Conservation (phyloP, 208 protist genomes). For the Kentomonas sorsogonicus region DNA sequence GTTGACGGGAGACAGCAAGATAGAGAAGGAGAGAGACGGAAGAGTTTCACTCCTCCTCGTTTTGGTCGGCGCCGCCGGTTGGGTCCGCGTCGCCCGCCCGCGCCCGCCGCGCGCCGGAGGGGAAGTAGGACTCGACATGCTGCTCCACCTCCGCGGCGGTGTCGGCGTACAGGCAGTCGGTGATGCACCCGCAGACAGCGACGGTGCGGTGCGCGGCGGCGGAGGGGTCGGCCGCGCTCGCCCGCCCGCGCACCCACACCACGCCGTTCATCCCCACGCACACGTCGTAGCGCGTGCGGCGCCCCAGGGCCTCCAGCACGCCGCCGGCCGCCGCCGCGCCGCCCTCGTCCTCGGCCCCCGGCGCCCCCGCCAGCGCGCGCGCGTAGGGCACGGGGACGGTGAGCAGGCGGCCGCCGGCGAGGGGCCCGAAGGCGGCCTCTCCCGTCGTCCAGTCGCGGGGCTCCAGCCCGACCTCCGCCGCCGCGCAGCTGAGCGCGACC, state of each 20-base stretch:
- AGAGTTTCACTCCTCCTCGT: too few species aligned
- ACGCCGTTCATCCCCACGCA: slow-evolving; percentile 74
- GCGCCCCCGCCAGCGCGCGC: slow-evolving; percentile 44
- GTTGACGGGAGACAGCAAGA: too few species aligned
- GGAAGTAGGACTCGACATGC: slow-evolving; percentile 69
- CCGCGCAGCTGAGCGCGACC: slow-evolving; percentile 68
- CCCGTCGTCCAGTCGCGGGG: slow-evolving; percentile 81
- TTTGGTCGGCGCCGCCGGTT: too few species aligned
- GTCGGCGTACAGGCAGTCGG: slow-evolving; percentile 62
- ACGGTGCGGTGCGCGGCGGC: slow-evolving; percentile 57
- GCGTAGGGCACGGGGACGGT: slow-evolving; percentile 60
- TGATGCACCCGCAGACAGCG: slow-evolving; percentile 64
- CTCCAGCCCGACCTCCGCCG: slow-evolving; percentile 58
- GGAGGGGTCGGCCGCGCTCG: slow-evolving; percentile 31
- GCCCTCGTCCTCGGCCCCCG: slow-evolving; percentile 7
- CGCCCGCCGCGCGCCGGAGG: too few species aligned
- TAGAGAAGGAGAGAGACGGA: too few species aligned
- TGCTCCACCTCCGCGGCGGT: slow-evolving; percentile 64
- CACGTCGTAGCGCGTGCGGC: slow-evolving; percentile 65
- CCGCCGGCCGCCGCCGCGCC: slow-evolving; percentile 8
- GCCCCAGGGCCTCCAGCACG: slow-evolving; percentile 54
- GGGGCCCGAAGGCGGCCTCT: slow-evolving; percentile 69
- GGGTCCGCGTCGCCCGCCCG: too few species aligned
- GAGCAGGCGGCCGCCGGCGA: slow-evolving; percentile 63
- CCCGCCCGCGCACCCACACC: slow-evolving; percentile 72